Evolutionary conservation across 1,284 basidiomycete species (phyloP), one percentile per base, ranked within the genome.

Genomic region (Heterobasidion parviporum): DNA sequence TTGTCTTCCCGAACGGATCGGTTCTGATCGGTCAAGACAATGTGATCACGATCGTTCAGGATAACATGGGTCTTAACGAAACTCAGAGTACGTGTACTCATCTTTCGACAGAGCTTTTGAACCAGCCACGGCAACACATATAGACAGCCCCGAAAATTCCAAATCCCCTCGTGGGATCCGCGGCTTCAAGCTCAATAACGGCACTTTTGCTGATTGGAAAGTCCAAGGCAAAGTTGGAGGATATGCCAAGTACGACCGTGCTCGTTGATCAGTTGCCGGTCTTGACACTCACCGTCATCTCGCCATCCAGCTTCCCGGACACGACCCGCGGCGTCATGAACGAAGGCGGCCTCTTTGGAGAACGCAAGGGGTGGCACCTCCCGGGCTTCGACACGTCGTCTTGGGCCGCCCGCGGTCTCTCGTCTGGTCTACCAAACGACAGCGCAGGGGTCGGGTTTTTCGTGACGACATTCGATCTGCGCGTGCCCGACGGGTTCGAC

Each of bases 211-310:
- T 1, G 71, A 74, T 6, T 93, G 91, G 90, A 89, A 80, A 60
- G 87, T 92, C 0, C 88, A 91, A 70, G 90, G 90, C 43, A 92
- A 92, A 66, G 62, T 85, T 5, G 87, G 87, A 16, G 89, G 90
- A 12, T 92, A 92, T 67, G 80, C 71, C 0, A 70, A 72, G 87
- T 89, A 65, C 35, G 78, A 53, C 8, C 14, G 15, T 45, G 16
- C 38, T 20, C 20, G 20, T 26, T 15, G 45, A 33, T 26, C n/a
- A 35, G 47, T 48, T n/a, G 35, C 15, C 44, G n/a, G 20, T 2
- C 20, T 26, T 26, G 20, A 26, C 20, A 26, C 20, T 26, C 20
- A 3, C 20, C 20, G 3, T 16, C 20, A 26, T 26, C 49, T 41
- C 2, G 12, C 20, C 26, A 16, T 59, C 1, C 58, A 85, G 81